Conservation (phyloP, 1,139 yeast genomes). For the Debaryomycetaceae sp. region DNA sequence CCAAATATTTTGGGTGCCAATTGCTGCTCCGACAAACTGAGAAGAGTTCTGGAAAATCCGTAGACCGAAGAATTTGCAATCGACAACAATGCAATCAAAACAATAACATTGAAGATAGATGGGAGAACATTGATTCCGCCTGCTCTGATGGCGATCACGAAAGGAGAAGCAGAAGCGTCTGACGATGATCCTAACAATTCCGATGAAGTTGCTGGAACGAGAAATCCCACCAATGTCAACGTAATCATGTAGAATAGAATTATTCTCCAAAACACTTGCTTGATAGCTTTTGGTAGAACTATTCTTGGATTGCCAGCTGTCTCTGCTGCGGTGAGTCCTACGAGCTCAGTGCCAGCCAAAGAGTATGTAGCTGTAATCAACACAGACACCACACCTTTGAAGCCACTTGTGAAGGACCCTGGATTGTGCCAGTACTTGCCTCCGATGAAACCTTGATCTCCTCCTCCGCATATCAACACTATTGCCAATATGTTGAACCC, state of each 20-base stretch:
- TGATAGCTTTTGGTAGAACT: conserved; percentile 40
- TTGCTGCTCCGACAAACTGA: conserved; percentile 39
- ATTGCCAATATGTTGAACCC: conserved; percentile 73
- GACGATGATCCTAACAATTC: conserved; percentile 27
- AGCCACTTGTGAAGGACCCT: conserved; percentile 62
- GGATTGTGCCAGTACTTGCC: conserved; percentile 55
- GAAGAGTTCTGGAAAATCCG: conserved; percentile 42
- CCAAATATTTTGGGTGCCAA: conserved; percentile 34
- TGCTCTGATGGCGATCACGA: conserved; percentile 40
- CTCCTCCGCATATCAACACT: conserved; percentile 65
- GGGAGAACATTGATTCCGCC: conserved; percentile 42
- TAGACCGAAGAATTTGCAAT: conserved; percentile 45
- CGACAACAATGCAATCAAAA: conserved; percentile 39
- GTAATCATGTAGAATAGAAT: conserved; percentile 39
- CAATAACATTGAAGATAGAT: conserved; percentile 41
- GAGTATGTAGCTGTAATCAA: conserved; percentile 43
- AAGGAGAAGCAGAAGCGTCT: conserved; percentile 37
- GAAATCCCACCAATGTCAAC: conserved; percentile 37
- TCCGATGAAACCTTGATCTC: conserved; percentile 51
- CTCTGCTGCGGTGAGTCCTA: conserved; percentile 47
- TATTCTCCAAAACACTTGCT: conserved; percentile 43
- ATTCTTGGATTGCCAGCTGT: conserved; percentile 37
- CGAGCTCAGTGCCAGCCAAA: conserved; percentile 44
- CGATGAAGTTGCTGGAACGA: conserved; percentile 32
- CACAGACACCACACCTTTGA: conserved; percentile 49